Conservation (phyloP, 768 basidiomycete species). For the Dacryopinax spathularia region DNA sequence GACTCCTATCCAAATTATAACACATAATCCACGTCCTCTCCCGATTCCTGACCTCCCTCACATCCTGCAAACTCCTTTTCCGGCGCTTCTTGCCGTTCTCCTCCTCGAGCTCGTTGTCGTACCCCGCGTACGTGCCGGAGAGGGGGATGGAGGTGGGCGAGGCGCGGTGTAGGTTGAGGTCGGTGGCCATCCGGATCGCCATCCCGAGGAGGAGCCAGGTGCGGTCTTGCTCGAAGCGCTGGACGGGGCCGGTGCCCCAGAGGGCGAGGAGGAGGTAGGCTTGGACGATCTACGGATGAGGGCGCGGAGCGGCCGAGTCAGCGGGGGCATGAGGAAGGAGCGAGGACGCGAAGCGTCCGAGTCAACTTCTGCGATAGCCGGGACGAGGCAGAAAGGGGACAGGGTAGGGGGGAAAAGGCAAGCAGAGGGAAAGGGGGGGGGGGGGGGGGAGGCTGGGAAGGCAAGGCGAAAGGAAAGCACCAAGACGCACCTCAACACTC, state of each 20-base stretch:
- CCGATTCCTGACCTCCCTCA: constrained; percentile 70
- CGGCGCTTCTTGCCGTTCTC: constrained; percentile 61
- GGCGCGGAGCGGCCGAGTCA: constrained; percentile 3
- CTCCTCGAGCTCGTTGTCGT: constrained; percentile 46
- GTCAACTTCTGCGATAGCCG: background rate
- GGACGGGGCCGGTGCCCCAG: constrained; percentile 90
- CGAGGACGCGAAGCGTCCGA: background rate
- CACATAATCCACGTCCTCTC: constrained; percentile 90
- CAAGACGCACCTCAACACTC: constrained; percentile 59
- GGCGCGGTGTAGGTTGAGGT: constrained; percentile 89
- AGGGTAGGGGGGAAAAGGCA: background rate
- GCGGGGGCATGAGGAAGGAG: too few species aligned
- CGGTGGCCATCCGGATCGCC: constrained; percentile 71
- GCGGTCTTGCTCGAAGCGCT: constrained; percentile 90
- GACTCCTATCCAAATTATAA: constrained; percentile 73
- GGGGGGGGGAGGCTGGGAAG: too few species aligned
- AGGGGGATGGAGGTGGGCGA: constrained; percentile 26
- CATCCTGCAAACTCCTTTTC: constrained; percentile 15
- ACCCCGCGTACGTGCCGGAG: constrained; percentile 20
- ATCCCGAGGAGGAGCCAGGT: constrained; percentile 85
- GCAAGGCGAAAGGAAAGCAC: too few species aligned
- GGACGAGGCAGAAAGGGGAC: background rate
- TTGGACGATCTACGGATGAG: constrained; percentile 51
- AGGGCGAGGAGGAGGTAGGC: constrained; percentile 78
- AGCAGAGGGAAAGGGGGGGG: too few species aligned